phyloP scores from a whole-genome alignment of 495 filamentous ascomycete genomes.

The Aspergillus homomorphus region DNA sequence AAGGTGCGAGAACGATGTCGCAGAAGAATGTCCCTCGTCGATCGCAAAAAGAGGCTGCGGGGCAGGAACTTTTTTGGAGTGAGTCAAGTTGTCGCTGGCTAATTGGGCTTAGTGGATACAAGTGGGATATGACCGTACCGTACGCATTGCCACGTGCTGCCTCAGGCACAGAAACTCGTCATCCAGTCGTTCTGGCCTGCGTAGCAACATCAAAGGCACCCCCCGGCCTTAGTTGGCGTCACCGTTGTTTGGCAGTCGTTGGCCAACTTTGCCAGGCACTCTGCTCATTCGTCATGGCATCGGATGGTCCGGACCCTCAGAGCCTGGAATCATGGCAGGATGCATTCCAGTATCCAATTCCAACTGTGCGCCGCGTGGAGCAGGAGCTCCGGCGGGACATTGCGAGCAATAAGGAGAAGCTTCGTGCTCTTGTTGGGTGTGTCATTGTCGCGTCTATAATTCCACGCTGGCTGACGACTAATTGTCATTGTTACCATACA shows the following conservation, averaged over 20 bases:
- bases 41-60: conserved; percentile 7
- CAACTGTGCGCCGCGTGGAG: conserved; percentile 60
- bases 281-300: conserved; percentile 46
- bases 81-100: conserved; percentile 12
- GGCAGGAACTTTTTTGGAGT: conserved; percentile 12
- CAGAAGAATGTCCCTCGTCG: background rate
- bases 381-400: conserved; percentile 62
- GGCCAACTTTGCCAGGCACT: conserved; percentile 8
- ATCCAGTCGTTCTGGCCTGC: conserved; percentile 5
- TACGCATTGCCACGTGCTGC: conserved; percentile 17
- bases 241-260: conserved; percentile 6
- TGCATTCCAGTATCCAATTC: conserved; percentile 64
- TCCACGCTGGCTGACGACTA: background rate
- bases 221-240: background rate
- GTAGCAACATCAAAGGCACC: conserved; percentile 4
- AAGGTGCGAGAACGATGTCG: background rate
- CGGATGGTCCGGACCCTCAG: conserved; percentile 56
- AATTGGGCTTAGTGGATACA: conserved; percentile 11
- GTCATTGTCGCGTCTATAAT: conserved; percentile 8
- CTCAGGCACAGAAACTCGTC: conserved; percentile 20
- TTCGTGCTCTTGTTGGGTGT: conserved; percentile 87
- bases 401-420: conserved; percentile 78
- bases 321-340: conserved; percentile 62
- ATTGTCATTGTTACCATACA: conserved; percentile 27
- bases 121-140: conserved; percentile 1